Base-by-base conservation (phyloP, 129 eudicot genomes). In the Heracleum sosnowskyi region DNA sequence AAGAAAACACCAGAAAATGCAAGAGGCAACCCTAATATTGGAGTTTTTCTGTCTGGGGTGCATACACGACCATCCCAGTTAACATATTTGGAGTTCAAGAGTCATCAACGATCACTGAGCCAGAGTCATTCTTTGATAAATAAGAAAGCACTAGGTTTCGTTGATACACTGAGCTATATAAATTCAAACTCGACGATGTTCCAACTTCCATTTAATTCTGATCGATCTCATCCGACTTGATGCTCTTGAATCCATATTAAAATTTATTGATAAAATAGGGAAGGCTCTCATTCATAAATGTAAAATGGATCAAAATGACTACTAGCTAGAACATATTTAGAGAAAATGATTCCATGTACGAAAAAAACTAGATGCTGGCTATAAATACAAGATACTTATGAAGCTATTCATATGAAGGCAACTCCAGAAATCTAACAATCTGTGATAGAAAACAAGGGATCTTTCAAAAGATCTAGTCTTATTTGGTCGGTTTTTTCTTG, bases 401-500 rank as follows among this genome's bases (percentile, higher is more conserved):
- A 29, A 35, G 11, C 37, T 31, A 68, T 29, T 7, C 37, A 33
- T 11, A 68, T 17, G 41, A 57, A 80, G 83, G 74, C 60, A 45
- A 83, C 68, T n/a, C 68, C 33, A 26, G 41, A 41, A 73, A 73
- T 11, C 31, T 47, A 51, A 74, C n/a, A 47, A 79, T 63, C 37
- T 63, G n/a, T 22, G 79, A 64, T 42, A 33, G n/a, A 5, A 28
- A 40, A 40, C 53, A 78, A 53, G 51, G 57, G 74, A 79, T 83
- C 77, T 41, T 74, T 13, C 35, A 74, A 79, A 79, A 79, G 51
- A 79, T 78, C 34, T 53, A 66, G 71, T 44, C 73, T 73, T 79
- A 37, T 83, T 83, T 78, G 79, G 79, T 82, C 77, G 82, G 79
- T 18, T 79, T 37, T 80, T 44, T 35, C 34, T 40, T 39, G 49